A percentile compares a stretch with the other conserved stretches of the same genome.
These are phyloP conservation scores for Podila epigama DNA, from an alignment of 192 early-diverging fungal genomes.

Conservation along the genomic window DNA sequence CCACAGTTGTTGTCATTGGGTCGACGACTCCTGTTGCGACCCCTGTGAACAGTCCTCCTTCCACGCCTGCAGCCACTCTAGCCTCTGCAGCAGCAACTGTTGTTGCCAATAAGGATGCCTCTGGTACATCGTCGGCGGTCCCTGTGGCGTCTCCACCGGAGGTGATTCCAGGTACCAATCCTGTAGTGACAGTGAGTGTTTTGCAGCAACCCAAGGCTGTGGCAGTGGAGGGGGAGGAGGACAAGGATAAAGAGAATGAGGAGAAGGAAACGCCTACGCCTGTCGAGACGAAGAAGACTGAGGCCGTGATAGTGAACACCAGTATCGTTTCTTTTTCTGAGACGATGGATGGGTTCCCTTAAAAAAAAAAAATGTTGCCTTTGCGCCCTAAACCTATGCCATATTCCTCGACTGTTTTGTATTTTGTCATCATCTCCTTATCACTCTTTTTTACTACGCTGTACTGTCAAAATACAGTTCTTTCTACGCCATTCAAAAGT, in stretches of 20 bases:
- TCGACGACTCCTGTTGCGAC: not conserved
- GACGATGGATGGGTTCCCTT: slow-evolving; percentile 37
- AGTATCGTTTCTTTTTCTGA: slow-evolving; percentile 23
- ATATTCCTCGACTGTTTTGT: too few species aligned
- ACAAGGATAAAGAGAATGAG: too few species aligned
- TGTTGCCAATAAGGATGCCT: too few species aligned
- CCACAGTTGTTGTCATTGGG: not conserved
- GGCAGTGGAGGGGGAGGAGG: not conserved
- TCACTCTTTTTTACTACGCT: not conserved
- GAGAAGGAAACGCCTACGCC: too few species aligned
- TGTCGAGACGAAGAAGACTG: not conserved
- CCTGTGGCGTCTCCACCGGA: not conserved
- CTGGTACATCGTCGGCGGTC: too few species aligned
- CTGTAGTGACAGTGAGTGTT: not conserved
- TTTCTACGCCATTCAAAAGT: not conserved
- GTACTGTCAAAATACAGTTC: too few species aligned
- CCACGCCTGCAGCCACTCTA: not conserved
- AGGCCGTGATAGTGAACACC: slow-evolving; percentile 31
- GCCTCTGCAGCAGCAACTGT: not conserved
- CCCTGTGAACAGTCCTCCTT: too few species aligned
- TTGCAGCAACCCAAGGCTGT: not conserved
- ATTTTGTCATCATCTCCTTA: not conserved
- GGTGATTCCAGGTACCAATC: not conserved
- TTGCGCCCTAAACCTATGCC: too few species aligned
- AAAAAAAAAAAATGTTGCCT: too few species aligned